phyloP scores from a whole-genome alignment of 2,329 filamentous ascomycete genomes.

The Beauveria medogensis region DNA sequence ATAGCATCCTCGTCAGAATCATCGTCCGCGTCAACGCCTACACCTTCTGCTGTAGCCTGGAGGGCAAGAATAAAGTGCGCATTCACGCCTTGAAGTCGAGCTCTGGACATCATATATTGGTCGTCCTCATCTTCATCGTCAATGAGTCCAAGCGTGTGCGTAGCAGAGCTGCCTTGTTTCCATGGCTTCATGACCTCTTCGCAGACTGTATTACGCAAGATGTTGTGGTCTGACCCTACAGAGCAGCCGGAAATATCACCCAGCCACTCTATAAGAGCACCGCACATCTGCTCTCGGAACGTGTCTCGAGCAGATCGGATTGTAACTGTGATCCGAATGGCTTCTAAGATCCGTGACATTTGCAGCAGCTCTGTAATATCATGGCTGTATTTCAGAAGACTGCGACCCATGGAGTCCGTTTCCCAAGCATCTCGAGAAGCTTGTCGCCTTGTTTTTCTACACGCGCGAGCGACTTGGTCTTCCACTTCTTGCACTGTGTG shows the following conservation, averaged over 20 bases:
- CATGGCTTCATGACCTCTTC: constrained; percentile 86
- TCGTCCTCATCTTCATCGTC: constrained; percentile 41
- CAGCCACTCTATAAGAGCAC: constrained; percentile 95
- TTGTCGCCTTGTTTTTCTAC: constrained; percentile 60
- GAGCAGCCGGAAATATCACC: constrained; percentile 85
- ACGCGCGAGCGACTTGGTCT: constrained; percentile 84
- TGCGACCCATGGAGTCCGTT: constrained; percentile 81
- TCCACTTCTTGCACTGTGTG: constrained; percentile 89
- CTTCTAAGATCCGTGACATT: constrained; percentile 81
- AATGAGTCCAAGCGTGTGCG: constrained; percentile 50
- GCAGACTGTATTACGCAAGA: constrained; percentile 76
- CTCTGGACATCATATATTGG: constrained; percentile 33
- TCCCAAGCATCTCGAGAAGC: constrained; percentile 74
- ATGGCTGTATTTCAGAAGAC: constrained; percentile 67
- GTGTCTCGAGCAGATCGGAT: constrained; percentile 90
- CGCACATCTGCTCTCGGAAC: constrained; percentile 97
- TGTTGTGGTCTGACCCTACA: constrained; percentile 69
- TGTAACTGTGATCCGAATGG: constrained; percentile 93
- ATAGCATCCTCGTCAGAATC: constrained; percentile 25
- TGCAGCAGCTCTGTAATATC: constrained; percentile 65
- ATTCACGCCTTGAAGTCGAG: constrained; percentile 25
- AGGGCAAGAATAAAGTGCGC: constrained; percentile 30
- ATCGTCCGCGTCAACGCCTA: constrained; percentile 23
- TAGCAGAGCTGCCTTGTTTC: constrained; percentile 76
- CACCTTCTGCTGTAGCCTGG: constrained; percentile 25